Evolutionary conservation across 2,329 filamentous ascomycete genomes (phyloP), one percentile per base, ranked within the genome.

Genomic region (Fusarium brachygibbosum): DNA sequence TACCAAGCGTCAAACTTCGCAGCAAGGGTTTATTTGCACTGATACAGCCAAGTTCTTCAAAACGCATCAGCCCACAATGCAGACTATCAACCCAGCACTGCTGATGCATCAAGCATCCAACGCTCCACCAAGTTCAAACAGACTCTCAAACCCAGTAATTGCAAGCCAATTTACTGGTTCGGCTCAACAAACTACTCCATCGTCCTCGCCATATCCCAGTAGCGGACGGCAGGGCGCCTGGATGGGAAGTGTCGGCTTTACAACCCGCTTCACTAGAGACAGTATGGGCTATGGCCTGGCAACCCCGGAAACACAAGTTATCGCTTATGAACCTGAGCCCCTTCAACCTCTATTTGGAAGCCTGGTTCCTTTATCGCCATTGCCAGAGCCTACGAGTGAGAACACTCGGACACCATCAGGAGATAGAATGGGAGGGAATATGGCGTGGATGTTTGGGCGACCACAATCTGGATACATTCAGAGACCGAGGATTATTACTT

Each of bases 241-340:
- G 61, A 71, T 74, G 70, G 72, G 70, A 11, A 66, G 72, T 7
- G 42, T 53, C 2, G 72, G 72, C 2, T 74, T 63, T 19, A 51
- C 72, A 14, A 6, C 50, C 17, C 34, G 50, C 19, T 73, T 73
- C n/a, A 48, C 48, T 6, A 52, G 54, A 32, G 32, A 29, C 16
- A 44, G 31, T 2, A 61, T 74, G 56, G 58, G 70, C 2, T 40
- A 73, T 23, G 45, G 48, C 1, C 25, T 11, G 13, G 4, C 14
- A 21, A n/a, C 17, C 2, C 42, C 37, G 37, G 14, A 37, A 9
- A 7, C 12, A 1, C 3, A 11, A 1, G 14, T 17, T 11, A 28
- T 17, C 3, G 16, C 10, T 3, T 66, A 74, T 35, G 56, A 69
- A 13, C 6, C 66, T 3, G 61, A 63, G 1, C 70, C 66, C 11